Evolutionary conservation across 257 asterid species (phyloP).

Genomic region (Marsdenia floribunda): DNA sequence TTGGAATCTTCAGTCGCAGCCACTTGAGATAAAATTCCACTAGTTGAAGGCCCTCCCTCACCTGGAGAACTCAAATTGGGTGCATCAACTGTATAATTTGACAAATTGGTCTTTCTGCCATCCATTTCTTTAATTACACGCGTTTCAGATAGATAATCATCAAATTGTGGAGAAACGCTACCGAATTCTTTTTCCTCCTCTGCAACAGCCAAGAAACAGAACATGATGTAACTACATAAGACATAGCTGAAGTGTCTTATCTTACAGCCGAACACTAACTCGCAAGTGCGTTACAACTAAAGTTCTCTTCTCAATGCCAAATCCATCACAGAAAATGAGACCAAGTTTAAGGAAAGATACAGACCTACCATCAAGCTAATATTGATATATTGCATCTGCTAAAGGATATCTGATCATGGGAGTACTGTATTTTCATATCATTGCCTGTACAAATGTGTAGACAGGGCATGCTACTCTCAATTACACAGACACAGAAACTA

Average conservation of each 20-base stretch:
- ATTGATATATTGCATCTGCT: too few species aligned
- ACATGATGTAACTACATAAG: conserved; percentile 12
- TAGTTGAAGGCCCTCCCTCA: conserved; percentile 13
- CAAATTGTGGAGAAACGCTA: conserved; percentile 43
- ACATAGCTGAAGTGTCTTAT: neutral
- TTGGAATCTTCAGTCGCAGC: conserved; percentile 17
- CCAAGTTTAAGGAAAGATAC: too few species aligned
- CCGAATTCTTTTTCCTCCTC: conserved; percentile 47
- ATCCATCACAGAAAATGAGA: too few species aligned
- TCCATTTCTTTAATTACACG: conserved; percentile 12
- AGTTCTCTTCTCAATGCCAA: too few species aligned
- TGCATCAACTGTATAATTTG: conserved; percentile 6
- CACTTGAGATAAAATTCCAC: conserved; percentile 15
- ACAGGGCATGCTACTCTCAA: too few species aligned
- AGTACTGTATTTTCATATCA: too few species aligned
- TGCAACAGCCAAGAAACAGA: conserved; percentile 26
- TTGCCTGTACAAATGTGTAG: too few species aligned
- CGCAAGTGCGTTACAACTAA: neutral
- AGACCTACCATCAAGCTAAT: too few species aligned
- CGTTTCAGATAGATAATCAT: conserved; percentile 23
- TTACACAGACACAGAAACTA: too few species aligned
- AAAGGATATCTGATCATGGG: too few species aligned
- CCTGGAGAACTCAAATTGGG: conserved; percentile 13
- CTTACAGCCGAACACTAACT: neutral
- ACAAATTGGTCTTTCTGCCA: conserved; percentile 16